Base-by-base conservation (phyloP, 192 early-diverging fungal genomes). In the Coemansia guatemalensis region DNA sequence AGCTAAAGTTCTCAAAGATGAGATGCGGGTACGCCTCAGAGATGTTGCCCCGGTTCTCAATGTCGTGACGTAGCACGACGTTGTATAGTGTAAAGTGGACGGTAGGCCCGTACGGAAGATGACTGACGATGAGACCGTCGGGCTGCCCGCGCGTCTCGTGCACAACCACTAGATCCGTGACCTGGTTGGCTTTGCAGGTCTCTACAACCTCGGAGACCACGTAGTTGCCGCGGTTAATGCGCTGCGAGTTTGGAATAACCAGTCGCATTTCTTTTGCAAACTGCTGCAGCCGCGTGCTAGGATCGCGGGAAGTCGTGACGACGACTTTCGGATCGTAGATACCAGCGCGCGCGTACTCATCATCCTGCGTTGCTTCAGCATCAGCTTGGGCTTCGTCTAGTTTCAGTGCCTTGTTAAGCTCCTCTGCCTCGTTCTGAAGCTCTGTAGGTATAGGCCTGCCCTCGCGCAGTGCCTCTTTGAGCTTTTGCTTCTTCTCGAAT, bases 241-340 rank as follows among this genome's bases (percentile, higher is more conserved):
- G 86, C 75, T 97, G 95, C 50, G 95, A 92, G 76, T 95, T 95
- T 50, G 97, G 97, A 58, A 99, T 90, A 14, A 96, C 83, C 41
- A 96, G 86, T 14, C 93, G 87, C 88, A 99, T 93, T 81, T 99
- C 97, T 75, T 99, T 99, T 66, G 95, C 86, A 79, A 99, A 99
- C 80, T 95, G 94, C 69, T 89, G 87, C 67, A 99, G 85, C 48
- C 95, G 88, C 63, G 89, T 88, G 74, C 88, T 92, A 21, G 97
- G 95, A 60, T 97, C 95, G 58, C 95, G 84, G 17, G 95, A 96
- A 7, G 97, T 99, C 22, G 97, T 99, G 57, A 99, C 92, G 20
- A 99, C 76, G 18, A 99, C 86, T 67, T 99, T 99, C 51, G 97
- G 95, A 69, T 99, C 97, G 54, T 82, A 88, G 41, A 91, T 85